A percentile compares a stretch with the other conserved stretches of the same genome.
Evolutionary conservation across 2,329 filamentous ascomycete species (phyloP).

Genomic region (Pseudopithomyces maydicus): DNA sequence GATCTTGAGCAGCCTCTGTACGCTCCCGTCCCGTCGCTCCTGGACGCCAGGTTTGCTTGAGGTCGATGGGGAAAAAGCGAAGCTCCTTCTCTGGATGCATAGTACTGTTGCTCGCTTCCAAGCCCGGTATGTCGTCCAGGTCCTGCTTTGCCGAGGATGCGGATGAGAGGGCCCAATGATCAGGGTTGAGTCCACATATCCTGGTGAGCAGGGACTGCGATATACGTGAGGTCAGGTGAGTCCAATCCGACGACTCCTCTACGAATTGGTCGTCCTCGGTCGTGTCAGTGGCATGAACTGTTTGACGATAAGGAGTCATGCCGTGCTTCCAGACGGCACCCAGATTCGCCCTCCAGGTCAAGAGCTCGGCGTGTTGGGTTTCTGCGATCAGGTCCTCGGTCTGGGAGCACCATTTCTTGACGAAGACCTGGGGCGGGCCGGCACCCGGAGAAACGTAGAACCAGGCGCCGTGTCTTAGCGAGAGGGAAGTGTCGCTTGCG

Average conservation of each 20-base stretch:
- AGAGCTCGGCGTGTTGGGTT: conserved; percentile 46
- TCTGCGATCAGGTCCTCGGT: conserved; percentile 53
- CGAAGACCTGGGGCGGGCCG: conserved; percentile 50
- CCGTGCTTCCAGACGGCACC: conserved; percentile 61
- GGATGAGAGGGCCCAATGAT: conserved; percentile 62
- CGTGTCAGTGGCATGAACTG: conserved; percentile 36
- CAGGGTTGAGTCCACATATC: conserved; percentile 53
- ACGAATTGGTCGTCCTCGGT: conserved; percentile 34
- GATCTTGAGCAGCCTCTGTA: conserved; percentile 66
- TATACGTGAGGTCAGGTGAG: conserved; percentile 56
- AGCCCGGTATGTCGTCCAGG: conserved; percentile 63
- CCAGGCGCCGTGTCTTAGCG: conserved; percentile 67
- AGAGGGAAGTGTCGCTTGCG: conserved; percentile 62
- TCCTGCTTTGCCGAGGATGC: conserved; percentile 62
- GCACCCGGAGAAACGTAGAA: conserved; percentile 55
- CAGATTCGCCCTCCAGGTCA: conserved; percentile 61
- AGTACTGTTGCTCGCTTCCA: conserved; percentile 44
- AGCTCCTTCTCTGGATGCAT: conserved; percentile 49
- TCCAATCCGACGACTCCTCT: conserved; percentile 60
- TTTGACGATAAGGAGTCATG: conserved; percentile 54
- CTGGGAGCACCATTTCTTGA: conserved; percentile 61
- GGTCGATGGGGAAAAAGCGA: conserved; percentile 61
- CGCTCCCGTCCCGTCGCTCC: conserved; percentile 66
- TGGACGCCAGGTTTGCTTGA: conserved; percentile 66
- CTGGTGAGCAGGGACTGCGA: conserved; percentile 55